Conservation (phyloP, 495 filamentous ascomycete species). For the Penicillium cinerascens region DNA sequence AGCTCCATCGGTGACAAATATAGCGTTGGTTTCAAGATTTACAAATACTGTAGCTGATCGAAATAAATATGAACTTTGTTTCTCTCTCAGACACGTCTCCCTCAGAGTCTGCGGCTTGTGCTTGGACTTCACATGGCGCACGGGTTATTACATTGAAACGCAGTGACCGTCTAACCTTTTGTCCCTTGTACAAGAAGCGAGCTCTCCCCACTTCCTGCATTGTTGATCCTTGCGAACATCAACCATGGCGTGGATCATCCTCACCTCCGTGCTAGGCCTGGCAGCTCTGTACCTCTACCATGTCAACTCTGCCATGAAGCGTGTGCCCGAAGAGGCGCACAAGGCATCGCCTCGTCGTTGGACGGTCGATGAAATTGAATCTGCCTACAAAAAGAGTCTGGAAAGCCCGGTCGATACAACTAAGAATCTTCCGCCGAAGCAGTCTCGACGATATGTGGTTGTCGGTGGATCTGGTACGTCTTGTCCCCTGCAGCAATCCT, state of each 20-base stretch:
- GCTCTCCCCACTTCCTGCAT: background rate
- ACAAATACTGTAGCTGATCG: background rate
- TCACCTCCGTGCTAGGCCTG: conserved; percentile 21
- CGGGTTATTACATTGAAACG: background rate
- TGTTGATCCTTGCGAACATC: background rate
- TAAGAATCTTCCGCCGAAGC: conserved; percentile 49
- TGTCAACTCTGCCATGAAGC: conserved; percentile 48
- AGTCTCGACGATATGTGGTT: conserved; percentile 53
- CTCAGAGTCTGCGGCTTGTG: background rate
- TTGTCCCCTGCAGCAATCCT: background rate
- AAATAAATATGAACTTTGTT: background rate
- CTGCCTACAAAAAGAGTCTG: conserved; percentile 44
- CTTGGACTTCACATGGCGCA: background rate
- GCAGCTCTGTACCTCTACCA: conserved; percentile 45
- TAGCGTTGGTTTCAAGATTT: background rate
- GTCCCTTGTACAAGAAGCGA: background rate
- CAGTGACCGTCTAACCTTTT: background rate
- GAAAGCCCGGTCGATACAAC: conserved; percentile 45
- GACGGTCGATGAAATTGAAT: conserved; percentile 46
- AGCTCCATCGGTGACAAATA: background rate
- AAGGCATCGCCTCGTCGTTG: conserved; percentile 47
- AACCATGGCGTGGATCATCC: conserved; percentile 9
- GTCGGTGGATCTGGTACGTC: conserved; percentile 56
- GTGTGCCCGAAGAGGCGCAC: conserved; percentile 44
- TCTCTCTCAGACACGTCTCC: background rate